Evolutionary conservation across 768 basidiomycete species (phyloP), one percentile per base, ranked within the genome.

Genomic region (Gloeopeniophorella convolvens): DNA sequence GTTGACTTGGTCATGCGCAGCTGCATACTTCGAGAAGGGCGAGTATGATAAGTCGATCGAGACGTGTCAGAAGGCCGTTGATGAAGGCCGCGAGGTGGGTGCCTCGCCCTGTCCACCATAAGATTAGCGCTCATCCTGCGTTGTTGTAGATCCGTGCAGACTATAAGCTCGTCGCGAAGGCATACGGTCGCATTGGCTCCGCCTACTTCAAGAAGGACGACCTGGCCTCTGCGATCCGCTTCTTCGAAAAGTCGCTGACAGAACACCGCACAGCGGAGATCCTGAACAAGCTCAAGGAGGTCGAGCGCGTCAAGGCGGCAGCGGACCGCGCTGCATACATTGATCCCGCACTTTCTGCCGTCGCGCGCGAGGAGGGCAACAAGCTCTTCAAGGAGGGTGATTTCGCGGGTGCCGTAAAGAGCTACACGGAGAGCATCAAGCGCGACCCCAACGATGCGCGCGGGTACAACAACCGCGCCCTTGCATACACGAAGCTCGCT

Each of bases 401-500:
- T 66, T 99, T 93, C 67, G 94, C 82, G 10, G 81, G 77, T 10
- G 88, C 95, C 0, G 94, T 99, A 59, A 92, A 89, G 72, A 73
- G 77, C 32, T 99, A 99, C 71, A 78, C 88, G 31, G 96, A 99
- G 70, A 87, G 91, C 55, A 96, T 98, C 76, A 97, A 97, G 72
- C 85, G 96, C 42, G 84, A 90, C 61, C 95, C 96, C 34, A 66
- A 69, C 31, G 96, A 99, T 63, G 79, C 95, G 12, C 77, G 85
- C 57, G 93, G 89, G 8, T 99, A 97, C 73, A 98, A 95, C 67
- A 99, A 99, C 72, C 85, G 96, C 42, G 92, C 96, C n/a, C 86
- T 92, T 24, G 94, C 92, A 20, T 97, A 96, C 71, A 90, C 86
- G 70, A 98, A 98, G 72, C 81, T 99, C 33, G 78, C 78, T 35